phyloP scores from a whole-genome alignment of 1,284 basidiomycete species.

The Ceratobasidium sp. region DNA sequence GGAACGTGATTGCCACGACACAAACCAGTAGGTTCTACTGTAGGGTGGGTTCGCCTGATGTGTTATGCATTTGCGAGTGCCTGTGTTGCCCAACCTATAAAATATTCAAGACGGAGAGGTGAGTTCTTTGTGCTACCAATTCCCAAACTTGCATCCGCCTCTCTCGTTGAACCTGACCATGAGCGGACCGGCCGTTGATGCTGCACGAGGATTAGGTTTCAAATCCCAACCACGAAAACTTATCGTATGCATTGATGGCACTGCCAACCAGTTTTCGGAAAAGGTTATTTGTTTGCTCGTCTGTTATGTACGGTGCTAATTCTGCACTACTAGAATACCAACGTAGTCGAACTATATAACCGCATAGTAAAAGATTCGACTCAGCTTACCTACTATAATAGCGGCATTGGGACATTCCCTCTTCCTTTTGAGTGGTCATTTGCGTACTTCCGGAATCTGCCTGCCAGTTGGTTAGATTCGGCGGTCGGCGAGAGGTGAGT shows the following conservation, averaged over 20 bases:
- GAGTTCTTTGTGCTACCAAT: background rate
- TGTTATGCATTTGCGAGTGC: too few relatives aligned
- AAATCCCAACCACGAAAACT: conserved; percentile 7
- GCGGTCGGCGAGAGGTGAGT: conserved; percentile 38
- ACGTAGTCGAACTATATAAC: background rate
- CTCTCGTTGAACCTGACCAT: background rate
- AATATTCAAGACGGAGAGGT: background rate
- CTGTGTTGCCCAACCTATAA: background rate
- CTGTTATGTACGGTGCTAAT: background rate
- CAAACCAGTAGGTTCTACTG: too few relatives aligned
- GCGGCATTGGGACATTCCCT: conserved; percentile 48
- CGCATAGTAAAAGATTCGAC: background rate
- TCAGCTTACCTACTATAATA: conserved; percentile 47
- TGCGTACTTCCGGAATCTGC: conserved; percentile 1
- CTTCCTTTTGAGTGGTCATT: conserved; percentile 22
- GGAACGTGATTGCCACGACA: too few relatives aligned
- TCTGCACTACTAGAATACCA: background rate
- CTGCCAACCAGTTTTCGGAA: conserved; percentile 23
- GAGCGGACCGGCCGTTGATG: background rate
- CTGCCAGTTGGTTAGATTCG: conserved; percentile 24
- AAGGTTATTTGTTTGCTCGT: background rate
- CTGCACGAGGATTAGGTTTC: background rate
- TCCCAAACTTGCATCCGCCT: background rate
- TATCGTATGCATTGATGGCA: conserved; percentile 29
- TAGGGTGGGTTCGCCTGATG: too few relatives aligned